Conservation (phyloP, 768 basidiomycete genomes). For the Tremella yokohamensis region DNA sequence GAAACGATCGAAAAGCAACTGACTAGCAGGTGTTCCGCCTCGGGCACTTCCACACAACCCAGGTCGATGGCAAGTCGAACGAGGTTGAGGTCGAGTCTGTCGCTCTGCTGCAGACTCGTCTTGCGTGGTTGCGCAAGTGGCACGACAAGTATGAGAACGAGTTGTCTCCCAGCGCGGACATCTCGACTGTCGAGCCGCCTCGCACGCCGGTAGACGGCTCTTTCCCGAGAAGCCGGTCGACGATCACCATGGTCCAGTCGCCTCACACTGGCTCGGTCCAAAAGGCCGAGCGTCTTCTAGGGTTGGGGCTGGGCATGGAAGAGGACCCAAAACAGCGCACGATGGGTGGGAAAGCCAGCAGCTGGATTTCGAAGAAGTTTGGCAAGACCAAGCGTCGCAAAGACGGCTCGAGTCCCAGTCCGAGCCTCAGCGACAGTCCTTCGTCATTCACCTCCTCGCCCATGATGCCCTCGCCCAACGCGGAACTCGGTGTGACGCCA, state of each 20-base stretch:
- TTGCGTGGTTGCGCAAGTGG: conserved; percentile 53
- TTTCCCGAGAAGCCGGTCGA: conserved; percentile 39
- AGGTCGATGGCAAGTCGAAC: conserved; percentile 38
- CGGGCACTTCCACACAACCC: conserved; percentile 49
- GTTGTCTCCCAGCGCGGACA: conserved; percentile 47
- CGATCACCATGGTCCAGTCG: conserved; percentile 49
- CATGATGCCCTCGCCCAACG: conserved; percentile 1
- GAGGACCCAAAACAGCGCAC: conserved; percentile 11
- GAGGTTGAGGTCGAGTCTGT: conserved; percentile 49
- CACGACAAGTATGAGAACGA: conserved; percentile 46
- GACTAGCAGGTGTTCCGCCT: conserved; percentile 50
- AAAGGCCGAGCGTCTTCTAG: conserved; percentile 43
- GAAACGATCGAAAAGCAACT: not conserved
- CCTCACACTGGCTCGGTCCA: conserved; percentile 27
- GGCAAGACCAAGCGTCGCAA: conserved; percentile 40
- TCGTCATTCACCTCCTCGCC: not conserved
- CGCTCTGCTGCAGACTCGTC: conserved; percentile 50
- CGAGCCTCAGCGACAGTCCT: not conserved
- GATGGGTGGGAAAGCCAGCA: conserved; percentile 34
- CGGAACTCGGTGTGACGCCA: not conserved
- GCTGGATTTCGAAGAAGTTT: conserved; percentile 46
- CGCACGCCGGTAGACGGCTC: conserved; percentile 18
- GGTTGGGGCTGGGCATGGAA: conserved; percentile 37
- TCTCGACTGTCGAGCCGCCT: conserved; percentile 7
- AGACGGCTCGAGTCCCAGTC: conserved; percentile 17